Base-by-base conservation (phyloP, 169 alveolate genomes). In the Cytauxzoon felis region DNA sequence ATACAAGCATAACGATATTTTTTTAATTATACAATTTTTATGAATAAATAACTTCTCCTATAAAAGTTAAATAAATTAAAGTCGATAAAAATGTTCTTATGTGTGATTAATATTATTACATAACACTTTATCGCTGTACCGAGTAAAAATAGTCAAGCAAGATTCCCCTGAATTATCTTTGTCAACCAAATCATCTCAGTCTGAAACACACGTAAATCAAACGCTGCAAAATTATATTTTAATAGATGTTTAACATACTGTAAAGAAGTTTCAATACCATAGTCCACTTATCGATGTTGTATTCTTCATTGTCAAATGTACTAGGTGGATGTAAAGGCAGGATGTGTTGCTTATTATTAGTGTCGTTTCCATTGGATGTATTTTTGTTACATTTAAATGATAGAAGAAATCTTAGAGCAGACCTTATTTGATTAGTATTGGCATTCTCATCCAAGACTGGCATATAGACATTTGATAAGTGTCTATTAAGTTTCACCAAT, bases 191-290 rank as follows among this genome's bases (percentile, higher is more conserved):
- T 27, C 3, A 52, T 38, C 13, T 70, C 73, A 6, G 71, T 45
- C 64, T 70, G 81, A 23, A 70, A 62, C 47, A 52, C 61, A 29
- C 66, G 54, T 6, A 70, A 56, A 16, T 70, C 73, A 29, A 60
- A 29, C 5, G 81, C 73, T 69, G 53, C 42, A 57, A 58, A 59
- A 4, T 23, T 9, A 24, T 34, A 18, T 33, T 16, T 5, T 2
- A 5, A 3, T 21, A 18, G 34, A 1, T 16, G 18, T 27, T 18
- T n/a, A 34, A 57, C 73, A 2, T 58, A 45, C 65, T 36, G 62
- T 57, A 60, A 32, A 58, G 19, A 19, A 40, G 42, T 30, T 72
- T 27, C 42, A 68, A 48, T n/a, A 54, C 27, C 23, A 34, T 32
- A 27, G 61, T 36, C 16, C 45, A 53, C 50, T 23, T 64, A 40